Base-by-base conservation (phyloP, 495 filamentous ascomycete species). In the Chaetomium tenue region DNA sequence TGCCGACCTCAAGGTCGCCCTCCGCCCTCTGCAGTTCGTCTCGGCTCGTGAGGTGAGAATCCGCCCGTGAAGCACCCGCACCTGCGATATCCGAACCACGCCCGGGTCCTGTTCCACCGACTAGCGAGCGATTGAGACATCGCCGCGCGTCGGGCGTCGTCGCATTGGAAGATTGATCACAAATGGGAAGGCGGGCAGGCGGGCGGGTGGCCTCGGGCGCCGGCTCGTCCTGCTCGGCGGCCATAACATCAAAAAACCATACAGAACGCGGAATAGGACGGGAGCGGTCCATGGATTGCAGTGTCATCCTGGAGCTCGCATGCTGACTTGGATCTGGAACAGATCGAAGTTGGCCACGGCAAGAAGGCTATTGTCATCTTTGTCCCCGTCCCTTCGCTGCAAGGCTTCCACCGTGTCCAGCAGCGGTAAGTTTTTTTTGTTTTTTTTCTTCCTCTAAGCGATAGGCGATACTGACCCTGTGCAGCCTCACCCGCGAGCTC, bases 351-450 rank as follows among this genome's bases (percentile, higher is more conserved):
- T 81, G 93, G 93, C 83, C 92, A 96, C 84, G 94, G 94, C 88
- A 96, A 96, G 87, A 98, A 98, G 87, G 94, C 94, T 72, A 97
- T 98, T 83, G 91, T 97, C 83, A 91, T 98, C 88, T 98, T 98
- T 88, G 93, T 98, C 86, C 94, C 94, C 75, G 95, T 98, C 76
- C 94, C 94, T 77, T 88, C 93, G 76, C 90, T 98, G 74, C 83
- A 85, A 76, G 89, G 89, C 75, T 98, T 96, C 89, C 94, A 97
- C 87, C 90, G 92, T 75, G 91, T 96, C 77, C 94, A 98, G 88
- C 94, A 97, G 86, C 92, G 94, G 94, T 98, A 91, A 75, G 84
- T 82, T 63, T 54, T 42, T 55, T 48, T 46, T 33, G 52, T 33
- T 52, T 54, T 42, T 55, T 48, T 46, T 33, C 50, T 33, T 52